Conservation (phyloP, 2,329 filamentous ascomycete genomes). For the Colletotrichum liriopes region DNA sequence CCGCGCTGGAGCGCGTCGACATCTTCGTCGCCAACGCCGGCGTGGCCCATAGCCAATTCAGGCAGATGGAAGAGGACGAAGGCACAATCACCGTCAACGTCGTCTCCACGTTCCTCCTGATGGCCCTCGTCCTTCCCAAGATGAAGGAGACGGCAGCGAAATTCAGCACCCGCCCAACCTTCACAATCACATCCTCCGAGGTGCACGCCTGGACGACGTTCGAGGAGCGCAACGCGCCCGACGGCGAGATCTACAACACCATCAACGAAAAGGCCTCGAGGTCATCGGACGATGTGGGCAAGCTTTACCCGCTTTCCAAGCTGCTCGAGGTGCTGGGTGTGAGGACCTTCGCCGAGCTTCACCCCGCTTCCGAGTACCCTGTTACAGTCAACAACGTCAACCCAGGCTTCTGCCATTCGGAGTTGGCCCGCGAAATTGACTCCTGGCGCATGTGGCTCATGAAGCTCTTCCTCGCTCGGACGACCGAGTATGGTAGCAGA, state of each 20-base stretch:
- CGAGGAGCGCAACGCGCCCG: conserved; percentile 46
- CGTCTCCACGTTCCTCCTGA: conserved; percentile 66
- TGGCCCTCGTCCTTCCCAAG: conserved; percentile 65
- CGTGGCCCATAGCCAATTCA: conserved; percentile 54
- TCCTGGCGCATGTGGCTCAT: conserved; percentile 46
- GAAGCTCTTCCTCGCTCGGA: conserved; percentile 56
- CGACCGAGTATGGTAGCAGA: conserved; percentile 64
- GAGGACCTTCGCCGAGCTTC: conserved; percentile 44
- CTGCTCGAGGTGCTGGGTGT: conserved; percentile 50
- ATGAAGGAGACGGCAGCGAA: conserved; percentile 57
- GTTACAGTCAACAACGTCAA: conserved; percentile 68
- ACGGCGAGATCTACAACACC: conserved; percentile 49
- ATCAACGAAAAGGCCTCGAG: conserved; percentile 47
- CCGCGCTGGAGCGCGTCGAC: conserved; percentile 60
- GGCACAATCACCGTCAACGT: conserved; percentile 67
- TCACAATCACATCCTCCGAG: conserved; percentile 50
- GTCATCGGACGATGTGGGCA: conserved; percentile 27
- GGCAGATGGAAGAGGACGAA: conserved; percentile 62
- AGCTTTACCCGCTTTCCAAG: conserved; percentile 51
- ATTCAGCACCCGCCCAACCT: conserved; percentile 44
- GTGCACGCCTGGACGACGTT: conserved; percentile 49
- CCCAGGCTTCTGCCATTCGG: conserved; percentile 67
- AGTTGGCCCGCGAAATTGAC: conserved; percentile 57
- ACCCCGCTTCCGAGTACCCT: conserved; percentile 41
- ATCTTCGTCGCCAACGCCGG: conserved; percentile 60